Evolutionary conservation across 257 asterid species (phyloP), one percentile per base, ranked within the genome.

Genomic region (Striga asiatica): DNA sequence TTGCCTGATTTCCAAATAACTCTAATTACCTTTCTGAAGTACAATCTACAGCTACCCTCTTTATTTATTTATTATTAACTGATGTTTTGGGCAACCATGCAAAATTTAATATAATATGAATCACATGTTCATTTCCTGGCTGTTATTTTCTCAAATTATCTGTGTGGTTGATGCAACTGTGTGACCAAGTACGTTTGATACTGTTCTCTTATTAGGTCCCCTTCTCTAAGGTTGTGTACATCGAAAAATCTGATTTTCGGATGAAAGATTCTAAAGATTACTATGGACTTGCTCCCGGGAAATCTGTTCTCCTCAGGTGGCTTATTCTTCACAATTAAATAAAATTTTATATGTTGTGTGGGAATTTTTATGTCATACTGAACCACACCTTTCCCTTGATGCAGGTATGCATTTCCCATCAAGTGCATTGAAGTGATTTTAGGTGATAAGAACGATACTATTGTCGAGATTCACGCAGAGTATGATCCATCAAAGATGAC

Each of bases 281-380:
- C 60, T 91, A 82, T 62, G 98, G 98, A n/a, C 94, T 91, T 71
- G 97, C 97, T 69, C 98, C 97, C 63, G 92, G 89, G 2, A 91
- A 91, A 76, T 80, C 89, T 52, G 93, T 87, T 66, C 84, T 91
- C 32, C 85, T 91, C 56, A 82, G 98, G 98, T 87, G 55, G 65
- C 13, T 54, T 0, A 6, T 8, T 18, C n/a, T 52, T 58, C 17
- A 57, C 58, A 49, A 1, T 27, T 42, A 17, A 37, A 25, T 23
- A n/a, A 28, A 29, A 59, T 29, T 50, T 13, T 28, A 22, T n/a
- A n/a, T n/a, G n/a, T 21, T 12, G 13, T 25, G 19, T 29, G 49
- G 7, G 18, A 41, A 50, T 28, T 29, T 37, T n/a, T 19, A 57
- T 35, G 43, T 38, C 35, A 10, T 46, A n/a, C 16, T 62, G 49